These are phyloP conservation scores for Schwanniomyces pseudopolymorphus DNA, from an alignment of 805 yeast species.

Conservation along the genomic window DNA sequence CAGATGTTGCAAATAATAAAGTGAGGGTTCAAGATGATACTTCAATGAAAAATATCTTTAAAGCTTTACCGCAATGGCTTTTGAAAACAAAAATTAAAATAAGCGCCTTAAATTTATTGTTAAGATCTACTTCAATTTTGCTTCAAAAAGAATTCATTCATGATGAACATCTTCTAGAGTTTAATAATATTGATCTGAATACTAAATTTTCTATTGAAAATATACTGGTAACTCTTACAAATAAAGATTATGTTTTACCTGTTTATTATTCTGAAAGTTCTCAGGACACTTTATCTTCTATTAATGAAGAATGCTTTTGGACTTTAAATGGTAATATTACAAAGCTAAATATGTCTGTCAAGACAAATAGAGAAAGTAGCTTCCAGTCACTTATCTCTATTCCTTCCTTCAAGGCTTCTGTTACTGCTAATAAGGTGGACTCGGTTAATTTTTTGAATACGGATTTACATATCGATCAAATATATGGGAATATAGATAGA, in stretches of 20 bases:
- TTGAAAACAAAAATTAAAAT: slow-evolving; percentile 19
- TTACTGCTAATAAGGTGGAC: slow-evolving; percentile 8
- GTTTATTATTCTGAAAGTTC: slow-evolving; percentile 16
- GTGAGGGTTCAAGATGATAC: slow-evolving; percentile 27
- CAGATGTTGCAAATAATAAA: slow-evolving; percentile 26
- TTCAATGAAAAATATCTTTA: slow-evolving; percentile 13
- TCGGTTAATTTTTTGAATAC: slow-evolving; percentile 13
- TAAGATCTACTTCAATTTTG: slow-evolving; percentile 42
- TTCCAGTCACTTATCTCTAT: slow-evolving; percentile 14
- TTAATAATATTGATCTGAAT: slow-evolving; percentile 18
- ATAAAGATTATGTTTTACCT: slow-evolving; percentile 2
- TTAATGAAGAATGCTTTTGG: neutral
- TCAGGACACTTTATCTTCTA: slow-evolving; percentile 26
- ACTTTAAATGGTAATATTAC: slow-evolving; percentile 7
- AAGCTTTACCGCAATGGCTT: slow-evolving; percentile 34
- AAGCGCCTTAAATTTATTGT: slow-evolving; percentile 14
- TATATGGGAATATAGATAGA: slow-evolving; percentile 24
- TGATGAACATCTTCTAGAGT: slow-evolving; percentile 11
- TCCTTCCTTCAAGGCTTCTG: slow-evolving; percentile 17
- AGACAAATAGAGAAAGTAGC: slow-evolving; percentile 2
- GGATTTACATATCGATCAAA: slow-evolving; percentile 11
- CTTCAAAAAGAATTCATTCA: slow-evolving; percentile 23
- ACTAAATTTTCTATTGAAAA: slow-evolving; percentile 18
- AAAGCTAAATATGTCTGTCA: slow-evolving; percentile 16
- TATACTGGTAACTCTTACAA: slow-evolving; percentile 7